Evolutionary conservation across 1,284 basidiomycete genomes (phyloP).

Genomic region (Tremellales sp.): DNA sequence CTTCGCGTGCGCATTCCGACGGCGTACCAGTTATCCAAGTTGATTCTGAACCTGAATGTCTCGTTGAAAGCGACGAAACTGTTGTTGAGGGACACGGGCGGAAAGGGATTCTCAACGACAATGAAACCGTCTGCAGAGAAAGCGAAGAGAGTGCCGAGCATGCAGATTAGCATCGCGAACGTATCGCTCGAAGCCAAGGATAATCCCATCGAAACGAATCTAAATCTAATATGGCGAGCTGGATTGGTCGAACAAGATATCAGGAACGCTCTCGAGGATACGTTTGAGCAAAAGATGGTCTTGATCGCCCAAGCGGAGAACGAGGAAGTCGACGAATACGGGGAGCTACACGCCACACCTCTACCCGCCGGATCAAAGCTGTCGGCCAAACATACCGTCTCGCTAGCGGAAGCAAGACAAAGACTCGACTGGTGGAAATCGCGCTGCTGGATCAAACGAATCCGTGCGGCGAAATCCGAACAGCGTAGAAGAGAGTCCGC

Average conservation of each 20-base stretch:
- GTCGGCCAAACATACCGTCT: slow-evolving; percentile 52
- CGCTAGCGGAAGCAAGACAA: slow-evolving; percentile 67
- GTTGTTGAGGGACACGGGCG: slow-evolving; percentile 49
- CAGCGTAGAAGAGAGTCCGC: slow-evolving; percentile 52
- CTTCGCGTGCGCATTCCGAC: slow-evolving; percentile 73
- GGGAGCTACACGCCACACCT: slow-evolving; percentile 8
- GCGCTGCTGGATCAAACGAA: slow-evolving; percentile 69
- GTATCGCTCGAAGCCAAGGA: slow-evolving; percentile 79
- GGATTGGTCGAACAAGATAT: slow-evolving; percentile 71
- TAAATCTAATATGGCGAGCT: slow-evolving; percentile 73
- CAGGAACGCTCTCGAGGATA: slow-evolving; percentile 73
- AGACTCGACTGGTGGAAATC: slow-evolving; percentile 71
- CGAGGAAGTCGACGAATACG: slow-evolving; percentile 43
- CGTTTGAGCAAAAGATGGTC: slow-evolving; percentile 70
- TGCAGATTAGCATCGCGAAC: slow-evolving; percentile 61
- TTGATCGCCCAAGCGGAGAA: slow-evolving; percentile 53
- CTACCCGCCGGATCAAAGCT: slow-evolving; percentile 14
- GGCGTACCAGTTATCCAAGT: slow-evolving; percentile 68
- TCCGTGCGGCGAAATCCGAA: slow-evolving; percentile 48
- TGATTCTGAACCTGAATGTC: slow-evolving; percentile 64
- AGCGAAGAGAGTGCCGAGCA: slow-evolving; percentile 65
- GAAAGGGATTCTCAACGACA: slow-evolving; percentile 22
- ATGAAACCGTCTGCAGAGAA: slow-evolving; percentile 62
- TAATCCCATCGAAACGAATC: slow-evolving; percentile 75
- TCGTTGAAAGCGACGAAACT: slow-evolving; percentile 67